These are phyloP conservation scores for Kwoniella heveanensis DNA, from an alignment of 768 basidiomycete genomes.

Conservation along the genomic window DNA sequence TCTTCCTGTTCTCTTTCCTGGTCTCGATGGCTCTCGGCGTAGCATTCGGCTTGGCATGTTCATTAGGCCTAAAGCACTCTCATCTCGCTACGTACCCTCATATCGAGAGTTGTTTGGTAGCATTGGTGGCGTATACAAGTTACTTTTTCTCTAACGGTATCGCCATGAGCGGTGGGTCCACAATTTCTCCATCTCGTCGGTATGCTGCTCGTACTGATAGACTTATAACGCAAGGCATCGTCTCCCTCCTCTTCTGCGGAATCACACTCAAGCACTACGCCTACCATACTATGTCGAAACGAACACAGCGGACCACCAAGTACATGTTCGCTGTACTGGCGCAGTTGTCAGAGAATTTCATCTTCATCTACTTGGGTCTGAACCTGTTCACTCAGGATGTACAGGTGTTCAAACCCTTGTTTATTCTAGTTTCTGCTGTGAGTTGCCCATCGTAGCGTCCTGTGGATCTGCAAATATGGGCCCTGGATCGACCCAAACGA, in stretches of 20 bases:
- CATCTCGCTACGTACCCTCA: conserved; percentile 75
- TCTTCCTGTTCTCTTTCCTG: conserved; percentile 93
- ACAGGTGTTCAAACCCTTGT: conserved; percentile 90
- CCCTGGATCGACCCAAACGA: no score
- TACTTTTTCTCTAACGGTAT: conserved; percentile 99
- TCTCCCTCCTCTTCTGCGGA: conserved; percentile 95
- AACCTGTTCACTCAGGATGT: conserved; percentile 91
- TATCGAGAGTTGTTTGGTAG: conserved; percentile 95
- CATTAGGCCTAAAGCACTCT: conserved; percentile 91
- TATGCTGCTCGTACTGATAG: conserved; percentile 53
- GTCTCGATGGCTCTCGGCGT: conserved; percentile 94
- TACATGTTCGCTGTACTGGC: conserved; percentile 95
- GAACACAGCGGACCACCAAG: conserved; percentile 89
- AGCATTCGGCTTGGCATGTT: conserved; percentile 84
- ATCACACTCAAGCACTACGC: conserved; percentile 99
- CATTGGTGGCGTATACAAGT: conserved; percentile 90
- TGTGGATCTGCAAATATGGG: no score
- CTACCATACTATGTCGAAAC: conserved; percentile 97
- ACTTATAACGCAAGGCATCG: conserved; percentile 82
- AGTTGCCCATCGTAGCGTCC: no score
- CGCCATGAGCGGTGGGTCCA: conserved; percentile 65
- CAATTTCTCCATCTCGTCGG: background rate
- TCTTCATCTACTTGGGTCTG: conserved; percentile 97
- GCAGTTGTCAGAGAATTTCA: conserved; percentile 95
- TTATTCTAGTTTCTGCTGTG: conserved; percentile 84